These are phyloP conservation scores for Pseudopyricularia cyperi DNA, from an alignment of 2,329 filamentous ascomycete genomes.

Conservation along the genomic window DNA sequence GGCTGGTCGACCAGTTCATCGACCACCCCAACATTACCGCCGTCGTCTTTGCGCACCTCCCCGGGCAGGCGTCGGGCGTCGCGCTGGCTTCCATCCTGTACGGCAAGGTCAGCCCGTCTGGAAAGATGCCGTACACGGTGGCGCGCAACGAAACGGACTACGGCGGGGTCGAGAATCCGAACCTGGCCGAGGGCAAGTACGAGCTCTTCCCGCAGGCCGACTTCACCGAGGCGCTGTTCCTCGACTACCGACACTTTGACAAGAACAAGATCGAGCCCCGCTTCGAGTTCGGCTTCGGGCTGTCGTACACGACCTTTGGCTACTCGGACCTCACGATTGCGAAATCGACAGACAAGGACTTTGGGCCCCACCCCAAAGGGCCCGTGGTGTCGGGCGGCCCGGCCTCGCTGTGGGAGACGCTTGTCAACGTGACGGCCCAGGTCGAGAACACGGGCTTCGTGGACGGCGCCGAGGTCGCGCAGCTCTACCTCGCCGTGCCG, in stretches of 20 bases:
- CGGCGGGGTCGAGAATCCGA: conserved; percentile 24
- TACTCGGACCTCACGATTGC: conserved; percentile 23
- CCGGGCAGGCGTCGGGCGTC: conserved; percentile 47
- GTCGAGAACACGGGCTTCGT: conserved; percentile 26
- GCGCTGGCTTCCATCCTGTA: conserved; percentile 43
- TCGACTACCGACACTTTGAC: conserved; percentile 43
- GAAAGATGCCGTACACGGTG: conserved; percentile 47
- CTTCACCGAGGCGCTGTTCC: conserved; percentile 34
- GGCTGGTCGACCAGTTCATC: conserved; percentile 46
- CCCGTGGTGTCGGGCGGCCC: conserved; percentile 28
- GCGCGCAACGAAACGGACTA: conserved; percentile 43
- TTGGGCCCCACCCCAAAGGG: conserved; percentile 22
- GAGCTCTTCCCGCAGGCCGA: conserved; percentile 33
- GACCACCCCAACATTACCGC: conserved; percentile 51
- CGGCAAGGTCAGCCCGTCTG: conserved; percentile 41
- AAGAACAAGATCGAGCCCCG: conserved; percentile 30
- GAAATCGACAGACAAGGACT: conserved; percentile 13
- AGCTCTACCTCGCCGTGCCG: conserved; percentile 30
- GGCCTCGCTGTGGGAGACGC: conserved; percentile 30
- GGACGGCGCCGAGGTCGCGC: conserved; percentile 29
- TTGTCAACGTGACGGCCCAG: conserved; percentile 23
- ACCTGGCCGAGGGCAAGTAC: conserved; percentile 34
- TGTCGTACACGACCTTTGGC: conserved; percentile 41
- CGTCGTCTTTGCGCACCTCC: conserved; percentile 48
- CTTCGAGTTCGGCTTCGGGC: conserved; percentile 41